Base-by-base conservation (phyloP, 768 basidiomycete genomes). In the Paxillus ammoniavirescens region DNA sequence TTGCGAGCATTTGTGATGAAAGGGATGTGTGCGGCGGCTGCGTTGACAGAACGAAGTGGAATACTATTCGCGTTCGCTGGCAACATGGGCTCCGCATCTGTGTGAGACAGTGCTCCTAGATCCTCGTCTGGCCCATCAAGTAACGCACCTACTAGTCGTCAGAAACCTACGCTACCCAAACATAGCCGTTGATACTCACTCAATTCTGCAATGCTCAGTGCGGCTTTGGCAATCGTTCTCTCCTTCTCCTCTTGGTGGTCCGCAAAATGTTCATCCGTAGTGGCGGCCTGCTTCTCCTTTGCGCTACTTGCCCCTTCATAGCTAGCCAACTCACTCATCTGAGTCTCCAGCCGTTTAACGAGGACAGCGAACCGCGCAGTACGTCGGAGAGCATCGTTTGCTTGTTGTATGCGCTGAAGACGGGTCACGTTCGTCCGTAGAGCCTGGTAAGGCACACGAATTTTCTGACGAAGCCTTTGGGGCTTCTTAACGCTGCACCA, bases 201-300 rank as follows among this genome's bases (percentile, higher is more conserved):
- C 41, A 98, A 76, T 68, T 99, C 96, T 0, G 95, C 92, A 8
- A 98, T 85, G 37, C 85, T 94, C 61, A 98, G 73, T n/a, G 95
- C 96, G 2, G 96, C 95, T 70, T 95, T 95, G 2, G 93, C 89
- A 62, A 98, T 85, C 14, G 82, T 82, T 8, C 96, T 79, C 64
- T 97, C 95, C 67, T 85, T 86, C 59, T 92, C 89, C 28, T 91
- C 88, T 61, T 88, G 87, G 33, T 75, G 66, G 28, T 81, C 82
- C 52, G 42, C 57, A 3, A 23, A 47, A 6, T 38, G 10, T 21
- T 53, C 49, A 10, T 36, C 52, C 35, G 52, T 41, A 42, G 43
- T 23, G 9, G 13, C 9, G 15, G 42, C 6, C 5, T 26, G 36
- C 23, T 40, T 50, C 26, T 43, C 53, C 18, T 37, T 51, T 6